Evolutionary conservation across 1,139 yeast species (phyloP).

Genomic region (Suhomyces panamericanus): DNA sequence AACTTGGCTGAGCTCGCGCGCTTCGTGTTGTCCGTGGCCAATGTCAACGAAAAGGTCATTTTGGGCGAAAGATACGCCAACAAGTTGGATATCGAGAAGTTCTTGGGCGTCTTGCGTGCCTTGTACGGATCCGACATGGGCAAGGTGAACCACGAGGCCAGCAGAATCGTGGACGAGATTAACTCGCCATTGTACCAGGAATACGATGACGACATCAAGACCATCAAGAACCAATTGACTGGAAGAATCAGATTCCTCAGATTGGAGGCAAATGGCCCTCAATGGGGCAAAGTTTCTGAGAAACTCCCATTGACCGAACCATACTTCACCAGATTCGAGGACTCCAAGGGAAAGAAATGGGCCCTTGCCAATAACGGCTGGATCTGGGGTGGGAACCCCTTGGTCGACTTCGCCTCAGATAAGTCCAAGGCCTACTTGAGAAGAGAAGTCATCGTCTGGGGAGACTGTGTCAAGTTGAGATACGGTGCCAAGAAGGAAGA

Average conservation of each 20-base stretch:
- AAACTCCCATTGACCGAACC: constrained; percentile 74
- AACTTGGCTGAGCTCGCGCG: constrained; percentile 47
- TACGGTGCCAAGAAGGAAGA: constrained; percentile 77
- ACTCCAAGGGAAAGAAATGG: constrained; percentile 54
- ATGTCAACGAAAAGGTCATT: constrained; percentile 23
- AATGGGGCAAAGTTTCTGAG: constrained; percentile 60
- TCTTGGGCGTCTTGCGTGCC: constrained; percentile 47
- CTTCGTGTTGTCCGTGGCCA: constrained; percentile 49
- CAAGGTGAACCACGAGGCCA: constrained; percentile 43
- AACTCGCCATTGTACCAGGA: constrained; percentile 71
- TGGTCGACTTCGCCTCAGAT: constrained; percentile 87
- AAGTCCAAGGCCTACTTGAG: constrained; percentile 78
- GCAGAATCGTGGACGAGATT: constrained; percentile 67
- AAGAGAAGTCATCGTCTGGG: constrained; percentile 96
- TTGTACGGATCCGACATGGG: constrained; percentile 37
- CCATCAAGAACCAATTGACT: constrained; percentile 65
- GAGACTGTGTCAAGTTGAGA: constrained; percentile 91
- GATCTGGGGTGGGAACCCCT: constrained; percentile 97
- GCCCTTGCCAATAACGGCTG: constrained; percentile 95
- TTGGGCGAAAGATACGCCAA: constrained; percentile 51
- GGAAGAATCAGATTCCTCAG: constrained; percentile 77
- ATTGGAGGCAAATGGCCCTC: constrained; percentile 78
- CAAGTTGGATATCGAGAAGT: constrained; percentile 47
- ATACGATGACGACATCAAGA: constrained; percentile 70
- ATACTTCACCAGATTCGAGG: constrained; percentile 74